Percentiles rank a stretch among this genome's conserved stretches.
Conservation (phyloP, 306 rosid genomes). For the Bauhinia variegata region DNA sequence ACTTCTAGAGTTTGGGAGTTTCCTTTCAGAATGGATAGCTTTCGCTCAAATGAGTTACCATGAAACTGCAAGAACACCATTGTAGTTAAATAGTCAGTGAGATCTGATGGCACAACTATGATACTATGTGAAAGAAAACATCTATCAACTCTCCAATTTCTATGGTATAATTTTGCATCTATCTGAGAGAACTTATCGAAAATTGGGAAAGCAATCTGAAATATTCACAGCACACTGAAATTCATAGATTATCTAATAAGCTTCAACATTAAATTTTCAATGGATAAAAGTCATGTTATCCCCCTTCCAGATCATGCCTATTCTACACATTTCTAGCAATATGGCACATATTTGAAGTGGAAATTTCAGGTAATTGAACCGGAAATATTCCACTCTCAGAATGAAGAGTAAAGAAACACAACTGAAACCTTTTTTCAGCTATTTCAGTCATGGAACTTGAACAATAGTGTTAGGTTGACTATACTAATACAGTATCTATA, state of each 20-base stretch:
- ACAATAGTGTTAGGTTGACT: neutral
- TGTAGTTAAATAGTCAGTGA: slow-evolving; percentile 24
- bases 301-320: neutral
- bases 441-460: neutral
- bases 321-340: neutral
- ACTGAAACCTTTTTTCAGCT: neutral
- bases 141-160: slow-evolving; percentile 21
- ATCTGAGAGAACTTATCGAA: neutral
- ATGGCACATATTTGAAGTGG: neutral
- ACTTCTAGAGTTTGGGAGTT: slow-evolving; percentile 60
- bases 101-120: slow-evolving; percentile 6
- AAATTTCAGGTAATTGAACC: neutral
- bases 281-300: neutral
- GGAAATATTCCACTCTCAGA: neutral
- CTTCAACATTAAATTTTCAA: neutral
- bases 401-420: neutral
- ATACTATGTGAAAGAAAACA: neutral
- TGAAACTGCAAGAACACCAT: slow-evolving; percentile 60
- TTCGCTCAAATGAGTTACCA: slow-evolving; percentile 94
- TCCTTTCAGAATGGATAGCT: slow-evolving; percentile 85
- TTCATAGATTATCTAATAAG: neutral
- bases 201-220: neutral
- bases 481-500: neutral
- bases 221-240: neutral
- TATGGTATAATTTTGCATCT: neutral